Conservation (phyloP, 495 filamentous ascomycete genomes). For the Massariosphaeria phaeospora region DNA sequence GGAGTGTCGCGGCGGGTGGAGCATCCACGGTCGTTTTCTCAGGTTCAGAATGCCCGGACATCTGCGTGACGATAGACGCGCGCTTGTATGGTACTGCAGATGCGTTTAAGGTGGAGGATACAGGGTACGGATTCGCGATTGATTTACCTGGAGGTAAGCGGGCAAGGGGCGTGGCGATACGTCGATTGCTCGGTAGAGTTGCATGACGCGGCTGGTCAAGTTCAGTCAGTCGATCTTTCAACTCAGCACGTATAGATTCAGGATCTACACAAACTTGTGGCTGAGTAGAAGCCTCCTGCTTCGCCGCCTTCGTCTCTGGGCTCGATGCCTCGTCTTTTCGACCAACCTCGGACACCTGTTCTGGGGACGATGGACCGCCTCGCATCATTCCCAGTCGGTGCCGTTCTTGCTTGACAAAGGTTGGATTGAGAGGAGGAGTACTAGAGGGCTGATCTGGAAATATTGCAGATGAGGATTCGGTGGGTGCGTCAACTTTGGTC, state of each 20-base stretch:
- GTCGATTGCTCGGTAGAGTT: no score
- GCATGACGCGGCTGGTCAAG: no score
- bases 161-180: no score
- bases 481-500: neutral
- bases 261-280: no score
- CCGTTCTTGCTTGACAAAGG: conserved; percentile 12
- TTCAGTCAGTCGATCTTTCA: no score
- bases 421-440: neutral
- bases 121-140: conserved; percentile 14
- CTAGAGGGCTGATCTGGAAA: neutral
- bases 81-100: conserved; percentile 17
- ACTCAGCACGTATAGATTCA: no score
- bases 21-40: conserved; percentile 1
- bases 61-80: neutral
- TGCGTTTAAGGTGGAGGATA: conserved; percentile 23
- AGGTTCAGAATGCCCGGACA: neutral
- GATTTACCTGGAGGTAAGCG: conserved; percentile 19
- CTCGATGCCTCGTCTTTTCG: no score
- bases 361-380: no score
- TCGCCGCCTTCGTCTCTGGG: no score
- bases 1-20: conserved; percentile 6
- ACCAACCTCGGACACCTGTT: no score
- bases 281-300: no score
- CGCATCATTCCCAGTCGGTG: conserved; percentile 13
- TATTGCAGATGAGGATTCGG: neutral